Conservation (phyloP, 1,284 basidiomycete genomes). For the Ceratobasidium sp. region DNA sequence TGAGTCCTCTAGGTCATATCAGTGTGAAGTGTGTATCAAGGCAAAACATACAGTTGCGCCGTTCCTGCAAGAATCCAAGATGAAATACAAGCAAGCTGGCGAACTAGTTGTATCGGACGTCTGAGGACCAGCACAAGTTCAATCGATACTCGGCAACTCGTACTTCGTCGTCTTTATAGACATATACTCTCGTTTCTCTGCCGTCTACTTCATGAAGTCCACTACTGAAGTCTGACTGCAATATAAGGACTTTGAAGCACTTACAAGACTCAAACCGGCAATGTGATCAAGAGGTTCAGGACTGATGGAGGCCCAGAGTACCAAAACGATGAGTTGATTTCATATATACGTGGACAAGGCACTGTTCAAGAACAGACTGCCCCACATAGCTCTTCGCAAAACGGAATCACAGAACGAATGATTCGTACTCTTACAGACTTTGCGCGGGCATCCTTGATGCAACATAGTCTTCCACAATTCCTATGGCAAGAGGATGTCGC, state of each 20-base stretch:
- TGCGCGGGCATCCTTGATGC: not conserved
- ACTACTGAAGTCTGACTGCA: not conserved
- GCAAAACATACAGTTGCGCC: not conserved
- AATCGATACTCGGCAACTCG: not conserved
- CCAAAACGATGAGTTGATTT: not conserved
- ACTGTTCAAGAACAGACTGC: conserved; percentile 28
- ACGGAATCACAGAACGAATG: conserved; percentile 54
- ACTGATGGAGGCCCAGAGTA: conserved; percentile 11
- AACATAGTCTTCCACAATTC: not conserved
- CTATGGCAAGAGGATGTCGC: conserved; percentile 35
- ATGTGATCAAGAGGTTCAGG: not conserved
- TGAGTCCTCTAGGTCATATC: not conserved
- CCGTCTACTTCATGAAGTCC: not conserved
- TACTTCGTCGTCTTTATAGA: conserved; percentile 10
- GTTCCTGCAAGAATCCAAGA: conserved; percentile 1
- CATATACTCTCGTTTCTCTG: not conserved
- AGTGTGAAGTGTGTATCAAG: conserved; percentile 6
- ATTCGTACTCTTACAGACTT: conserved; percentile 50
- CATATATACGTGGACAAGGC: not conserved
- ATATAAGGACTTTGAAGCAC: not conserved
- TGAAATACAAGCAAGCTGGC: not conserved
- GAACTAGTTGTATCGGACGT: conserved; percentile 3
- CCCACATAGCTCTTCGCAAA: conserved; percentile 53
- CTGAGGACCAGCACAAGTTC: not conserved
- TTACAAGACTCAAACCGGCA: not conserved